Conservation (phyloP, 257 asterid genomes). For the Eustoma russellianum region DNA sequence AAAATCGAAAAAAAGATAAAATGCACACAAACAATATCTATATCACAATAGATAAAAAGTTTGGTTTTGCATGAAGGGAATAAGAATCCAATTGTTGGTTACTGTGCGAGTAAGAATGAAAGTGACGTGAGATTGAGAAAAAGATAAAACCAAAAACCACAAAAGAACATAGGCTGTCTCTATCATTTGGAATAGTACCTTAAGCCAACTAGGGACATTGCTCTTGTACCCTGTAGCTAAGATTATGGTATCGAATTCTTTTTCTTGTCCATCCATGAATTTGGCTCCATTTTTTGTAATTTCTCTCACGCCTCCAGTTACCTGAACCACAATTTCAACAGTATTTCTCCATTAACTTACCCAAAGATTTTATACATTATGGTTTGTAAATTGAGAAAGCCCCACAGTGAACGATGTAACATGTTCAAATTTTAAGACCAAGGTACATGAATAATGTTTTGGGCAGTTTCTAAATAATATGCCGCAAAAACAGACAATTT, state of each 20-base stretch:
- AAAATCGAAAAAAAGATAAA: no score
- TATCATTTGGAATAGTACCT: constrained; percentile 34
- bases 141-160: constrained; percentile 11
- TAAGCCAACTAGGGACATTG: constrained; percentile 87
- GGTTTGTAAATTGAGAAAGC: no score
- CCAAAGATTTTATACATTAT: no score
- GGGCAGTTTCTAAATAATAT: no score
- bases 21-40: no score
- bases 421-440: neutral
- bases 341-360: neutral
- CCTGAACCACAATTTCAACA: constrained; percentile 24
- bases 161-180: constrained; percentile 10
- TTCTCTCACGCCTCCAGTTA: constrained; percentile 58
- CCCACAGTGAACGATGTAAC: neutral
- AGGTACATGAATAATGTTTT: no score
- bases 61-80: constrained; percentile 29
- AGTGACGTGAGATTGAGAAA: constrained; percentile 54
- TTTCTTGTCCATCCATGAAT: constrained; percentile 71
- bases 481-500: no score
- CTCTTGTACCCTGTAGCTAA: constrained; percentile 95
- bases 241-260: constrained; percentile 65
- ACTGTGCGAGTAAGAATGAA: constrained; percentile 57
- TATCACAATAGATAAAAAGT: no score
- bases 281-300: constrained; percentile 69
- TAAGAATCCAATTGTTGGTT: constrained; percentile 66